Percentiles rank a stretch among this genome's conserved stretches.
phyloP scores from a whole-genome alignment of 768 basidiomycete species.

The Candolleomyces efflorescens region DNA sequence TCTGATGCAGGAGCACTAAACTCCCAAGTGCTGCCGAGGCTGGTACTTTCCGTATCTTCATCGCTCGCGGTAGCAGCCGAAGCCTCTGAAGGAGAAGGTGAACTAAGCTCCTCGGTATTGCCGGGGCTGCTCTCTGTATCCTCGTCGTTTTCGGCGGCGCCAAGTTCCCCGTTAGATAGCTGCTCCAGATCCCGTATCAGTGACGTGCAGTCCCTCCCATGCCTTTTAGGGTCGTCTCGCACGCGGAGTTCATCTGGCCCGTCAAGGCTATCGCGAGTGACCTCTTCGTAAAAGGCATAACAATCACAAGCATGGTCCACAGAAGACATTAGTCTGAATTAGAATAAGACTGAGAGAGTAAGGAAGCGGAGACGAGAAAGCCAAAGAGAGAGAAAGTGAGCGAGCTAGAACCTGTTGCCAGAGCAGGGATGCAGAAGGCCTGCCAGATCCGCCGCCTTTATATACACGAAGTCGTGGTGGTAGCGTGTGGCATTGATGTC shows the following conservation, averaged over 20 bases:
- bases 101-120: conserved; percentile 4
- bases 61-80: neutral
- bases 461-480: neutral
- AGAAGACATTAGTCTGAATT: no score
- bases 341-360: neutral
- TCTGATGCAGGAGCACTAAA: conserved; percentile 16
- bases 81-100: neutral
- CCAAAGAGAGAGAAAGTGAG: neutral
- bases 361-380: neutral
- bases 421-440: neutral
- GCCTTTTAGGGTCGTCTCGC: conserved; percentile 22
- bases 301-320: no score
- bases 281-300: neutral
- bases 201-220: conserved; percentile 27
- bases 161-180: no score
- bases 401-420: neutral
- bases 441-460: neutral
- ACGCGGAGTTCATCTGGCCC: neutral
- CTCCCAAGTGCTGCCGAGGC: conserved; percentile 34
- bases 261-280: neutral
- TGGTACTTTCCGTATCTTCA: conserved; percentile 2
- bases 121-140: no score
- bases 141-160: no score
- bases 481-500: no score
- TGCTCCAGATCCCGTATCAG: no score